Evolutionary conservation across 805 yeast species (phyloP).

Genomic region (Kazachstania viticola): DNA sequence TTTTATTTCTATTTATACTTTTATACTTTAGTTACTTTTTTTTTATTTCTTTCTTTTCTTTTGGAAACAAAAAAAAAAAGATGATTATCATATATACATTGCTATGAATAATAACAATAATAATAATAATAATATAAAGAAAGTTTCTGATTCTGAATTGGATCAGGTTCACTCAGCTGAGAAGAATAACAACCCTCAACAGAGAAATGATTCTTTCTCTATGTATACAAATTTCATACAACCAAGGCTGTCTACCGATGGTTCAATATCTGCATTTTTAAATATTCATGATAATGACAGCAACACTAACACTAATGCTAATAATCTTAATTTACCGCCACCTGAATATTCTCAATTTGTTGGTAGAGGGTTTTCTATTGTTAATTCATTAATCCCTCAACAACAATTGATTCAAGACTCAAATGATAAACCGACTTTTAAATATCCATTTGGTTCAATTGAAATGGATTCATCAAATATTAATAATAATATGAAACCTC

Average conservation of each 20-base stretch:
- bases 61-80: too few species aligned
- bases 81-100: too few species aligned
- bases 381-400: constrained; percentile 19
- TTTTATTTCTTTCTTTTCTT: too few species aligned
- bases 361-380: constrained; percentile 24
- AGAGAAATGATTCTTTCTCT: constrained; percentile 13
- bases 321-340: constrained; percentile 1
- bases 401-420: constrained; percentile 3
- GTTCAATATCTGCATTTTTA: constrained; percentile 16
- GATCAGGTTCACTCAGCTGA: too few species aligned
- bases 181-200: too few species aligned
- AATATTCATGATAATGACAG: constrained; percentile 15
- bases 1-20: too few species aligned
- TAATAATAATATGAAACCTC: constrained; percentile 1
- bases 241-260: constrained; percentile 15
- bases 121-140: too few species aligned
- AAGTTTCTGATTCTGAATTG: too few species aligned
- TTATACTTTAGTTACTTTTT: too few species aligned
- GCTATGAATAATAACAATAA: too few species aligned
- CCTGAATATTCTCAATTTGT: constrained; percentile 5
- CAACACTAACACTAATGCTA: constrained; percentile 1
- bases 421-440: constrained; percentile 1
- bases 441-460: not conserved
- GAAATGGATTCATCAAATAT: constrained; percentile 2
- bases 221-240: constrained; percentile 13